Evolutionary conservation across 345 rosid genomes (phyloP).

Genomic region (Rhizophora mangle): DNA sequence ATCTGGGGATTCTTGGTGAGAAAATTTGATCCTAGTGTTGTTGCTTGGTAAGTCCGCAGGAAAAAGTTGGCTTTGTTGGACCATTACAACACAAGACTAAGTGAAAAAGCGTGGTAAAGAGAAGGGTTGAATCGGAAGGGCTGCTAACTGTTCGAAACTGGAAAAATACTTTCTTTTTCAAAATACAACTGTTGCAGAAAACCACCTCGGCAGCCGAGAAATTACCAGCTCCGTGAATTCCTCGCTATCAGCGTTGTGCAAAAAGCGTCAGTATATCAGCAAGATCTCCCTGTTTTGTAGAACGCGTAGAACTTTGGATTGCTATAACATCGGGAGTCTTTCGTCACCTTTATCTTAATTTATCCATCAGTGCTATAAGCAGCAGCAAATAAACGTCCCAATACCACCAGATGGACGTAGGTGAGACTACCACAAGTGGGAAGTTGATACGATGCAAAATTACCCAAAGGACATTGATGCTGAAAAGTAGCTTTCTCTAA

Average conservation of each 20-base stretch:
- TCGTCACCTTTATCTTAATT: not conserved
- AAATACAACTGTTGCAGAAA: conserved; percentile 4
- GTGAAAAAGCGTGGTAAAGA: not conserved
- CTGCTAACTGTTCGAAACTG: not conserved
- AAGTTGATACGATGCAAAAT: not conserved
- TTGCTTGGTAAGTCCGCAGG: too few species aligned
- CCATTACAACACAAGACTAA: too few species aligned
- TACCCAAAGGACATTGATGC: too few species aligned
- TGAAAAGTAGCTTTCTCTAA: too few species aligned
- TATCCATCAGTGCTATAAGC: not conserved
- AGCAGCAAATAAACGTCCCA: not conserved
- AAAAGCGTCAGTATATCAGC: conserved; percentile 8
- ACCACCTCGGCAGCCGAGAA: conserved; percentile 9
- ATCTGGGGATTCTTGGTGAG: too few species aligned
- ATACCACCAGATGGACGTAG: not conserved
- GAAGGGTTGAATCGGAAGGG: not conserved
- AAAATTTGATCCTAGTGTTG: too few species aligned
- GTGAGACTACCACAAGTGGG: not conserved
- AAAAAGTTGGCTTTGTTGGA: too few species aligned
- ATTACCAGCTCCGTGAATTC: conserved; percentile 7
- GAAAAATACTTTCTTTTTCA: conserved; percentile 7
- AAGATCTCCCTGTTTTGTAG: conserved; percentile 13
- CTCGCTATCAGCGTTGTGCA: not conserved
- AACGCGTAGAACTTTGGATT: conserved; percentile 2
- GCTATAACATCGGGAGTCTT: not conserved